phyloP scores from a whole-genome alignment of 2,329 filamentous ascomycete species.

The Elsinoe arachidis region DNA sequence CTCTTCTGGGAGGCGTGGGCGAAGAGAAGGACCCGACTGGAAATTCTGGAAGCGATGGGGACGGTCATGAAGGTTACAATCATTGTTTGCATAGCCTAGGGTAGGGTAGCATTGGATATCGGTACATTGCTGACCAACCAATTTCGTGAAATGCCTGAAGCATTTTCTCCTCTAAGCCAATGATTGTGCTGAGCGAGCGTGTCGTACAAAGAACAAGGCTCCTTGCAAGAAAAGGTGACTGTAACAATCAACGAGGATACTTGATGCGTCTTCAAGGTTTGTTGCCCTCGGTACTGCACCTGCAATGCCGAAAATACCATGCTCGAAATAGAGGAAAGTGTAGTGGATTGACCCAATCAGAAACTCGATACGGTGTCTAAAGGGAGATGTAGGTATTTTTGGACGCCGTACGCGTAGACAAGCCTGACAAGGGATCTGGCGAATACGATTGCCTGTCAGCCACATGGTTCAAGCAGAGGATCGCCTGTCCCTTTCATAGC shows the following conservation, averaged over 20 bases:
- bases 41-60: constrained; percentile 36
- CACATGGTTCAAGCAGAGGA: too few species aligned
- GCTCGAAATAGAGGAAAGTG: neutral
- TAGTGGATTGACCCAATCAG: neutral
- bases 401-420: neutral
- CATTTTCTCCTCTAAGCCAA: too few species aligned
- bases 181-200: too few species aligned
- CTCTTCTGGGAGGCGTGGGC: constrained; percentile 34
- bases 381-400: constrained; percentile 9
- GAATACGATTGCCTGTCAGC: constrained; percentile 9
- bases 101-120: neutral
- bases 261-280: neutral
- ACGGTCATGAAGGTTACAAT: constrained; percentile 13
- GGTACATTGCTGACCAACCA: neutral
- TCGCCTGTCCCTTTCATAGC: constrained; percentile 2
- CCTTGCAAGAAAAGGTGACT: too few species aligned
- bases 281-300: neutral
- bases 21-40: constrained; percentile 25
- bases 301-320: constrained; percentile 4
- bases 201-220: neutral
- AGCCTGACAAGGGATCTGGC: neutral
- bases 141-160: neutral
- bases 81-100: neutral
- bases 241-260: too few species aligned
- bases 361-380: neutral